Evolutionary conservation across 2,329 filamentous ascomycete species (phyloP), one percentile per base, ranked within the genome.

Genomic region (Phialophora verrucosa): DNA sequence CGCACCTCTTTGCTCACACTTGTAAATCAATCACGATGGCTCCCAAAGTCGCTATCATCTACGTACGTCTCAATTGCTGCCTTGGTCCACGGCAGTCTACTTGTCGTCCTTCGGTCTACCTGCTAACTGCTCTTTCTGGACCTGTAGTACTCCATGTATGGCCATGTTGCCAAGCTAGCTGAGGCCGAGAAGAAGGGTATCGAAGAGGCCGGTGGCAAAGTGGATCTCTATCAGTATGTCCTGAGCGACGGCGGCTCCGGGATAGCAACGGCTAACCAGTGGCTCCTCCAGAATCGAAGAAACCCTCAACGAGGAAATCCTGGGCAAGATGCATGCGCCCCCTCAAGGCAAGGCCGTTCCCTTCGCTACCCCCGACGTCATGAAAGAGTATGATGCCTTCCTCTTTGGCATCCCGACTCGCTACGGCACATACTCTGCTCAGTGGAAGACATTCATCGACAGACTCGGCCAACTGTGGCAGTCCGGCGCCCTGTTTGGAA

Each of bases 391-490:
- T 83, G 93, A 98, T 76, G 95, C 84, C 72, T 89, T 97, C 83
- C 89, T 99, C 71, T 86, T 98, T 75, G 95, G 95, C 72, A 95
- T 98, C 78, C 95, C 95, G 67, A 99, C 95, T 59, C 88, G 95
- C 73, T 99, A 92, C 83, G 95, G 95, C 75, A 98, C 96, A 88
- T 97, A 97, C 86, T 93, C 94, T 57, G 91, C 90, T 20, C 95
- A 99, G 83, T 97, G 91, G 91, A 97, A 95, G 85, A 80, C 78
- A 62, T 83, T 83, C 78, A 96, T 93, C 91, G 95, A 99, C 84
- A 86, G 87, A 81, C 93, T 92, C 27, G 94, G 94, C 76, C 84
- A 86, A 73, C 91, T 95, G 80, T 98, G 95, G 95, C 81, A 85
- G 68, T 79, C 81, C 14, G 94, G 94, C 69, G 88, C 83, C 73